Evolutionary conservation across 805 yeast species (phyloP), one percentile per base, ranked within the genome.

Genomic region (Teunomyces kruisii): DNA sequence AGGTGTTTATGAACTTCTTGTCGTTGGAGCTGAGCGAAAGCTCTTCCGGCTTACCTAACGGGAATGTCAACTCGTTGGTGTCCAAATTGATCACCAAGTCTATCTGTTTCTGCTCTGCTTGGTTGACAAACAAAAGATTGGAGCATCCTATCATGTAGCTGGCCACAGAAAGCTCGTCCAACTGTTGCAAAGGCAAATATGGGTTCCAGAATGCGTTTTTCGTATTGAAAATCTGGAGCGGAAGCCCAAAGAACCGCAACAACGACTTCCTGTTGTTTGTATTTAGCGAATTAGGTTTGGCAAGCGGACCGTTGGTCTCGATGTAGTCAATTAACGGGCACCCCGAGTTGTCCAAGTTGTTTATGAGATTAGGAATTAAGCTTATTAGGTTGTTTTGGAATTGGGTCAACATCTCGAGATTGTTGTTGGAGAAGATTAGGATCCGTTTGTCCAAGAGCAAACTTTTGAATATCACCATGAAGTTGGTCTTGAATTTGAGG

Each of bases 181-280:
- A 69, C 59, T 92, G 98, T 62, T 92, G 99, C 44, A 94, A 69
- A 0, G 98, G 96, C n/a, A 91, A 75, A 65, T 92, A 94, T 1
- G 99, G 98, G 54, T 86, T 84, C 74, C 95, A 91, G 48, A 92
- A 75, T 1, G 95, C 90, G 36, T 95, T 95, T 53, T 80, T 79
- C 6, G 76, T 72, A 40, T 89, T 89, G 65, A 94, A 94, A 1
- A 90, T 64, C 54, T 86, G 91, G 40, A 94, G 69, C 0, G 99
- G 99, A 27, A 94, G 71, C 0, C 98, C 99, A 58, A 89, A 78
- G 59, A 88, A 94, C 28, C 79, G 68, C 32, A 92, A 67, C 60
- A 91, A 75, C 0, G 96, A 87, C 50, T 76, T 74, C 41, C 97
- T 69, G 62, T 89, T 91, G 47, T 88, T 84, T 5, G 96, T 81